These are phyloP conservation scores for Hypoxylon cercidicola DNA, from an alignment of 495 filamentous ascomycete genomes.

Conservation along the genomic window DNA sequence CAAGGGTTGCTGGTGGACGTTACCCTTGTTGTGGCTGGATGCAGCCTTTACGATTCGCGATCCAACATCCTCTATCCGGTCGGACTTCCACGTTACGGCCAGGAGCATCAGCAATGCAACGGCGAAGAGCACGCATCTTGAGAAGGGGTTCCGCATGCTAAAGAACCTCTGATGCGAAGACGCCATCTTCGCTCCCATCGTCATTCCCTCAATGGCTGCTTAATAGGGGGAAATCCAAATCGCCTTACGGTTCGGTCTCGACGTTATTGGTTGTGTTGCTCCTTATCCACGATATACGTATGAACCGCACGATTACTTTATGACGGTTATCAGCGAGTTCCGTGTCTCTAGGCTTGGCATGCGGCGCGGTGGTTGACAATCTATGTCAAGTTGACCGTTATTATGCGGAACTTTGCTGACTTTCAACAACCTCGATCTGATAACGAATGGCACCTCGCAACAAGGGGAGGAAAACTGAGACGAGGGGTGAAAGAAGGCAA, in stretches of 20 bases:
- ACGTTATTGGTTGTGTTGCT: conserved; percentile 4
- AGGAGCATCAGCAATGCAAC: conserved; percentile 49
- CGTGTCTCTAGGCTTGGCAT: conserved; percentile 37
- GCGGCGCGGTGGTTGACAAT: conserved; percentile 40
- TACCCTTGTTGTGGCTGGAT: conserved; percentile 44
- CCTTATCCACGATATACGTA: conserved; percentile 15
- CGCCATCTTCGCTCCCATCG: conserved; percentile 52
- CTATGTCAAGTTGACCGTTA: conserved; percentile 33
- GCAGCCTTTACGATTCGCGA: conserved; percentile 51
- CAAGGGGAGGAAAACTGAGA: conserved; percentile 24
- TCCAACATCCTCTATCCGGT: conserved; percentile 51
- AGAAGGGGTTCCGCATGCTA: conserved; percentile 57
- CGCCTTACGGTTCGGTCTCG: conserved; percentile 22
- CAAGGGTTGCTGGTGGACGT: conserved; percentile 49
- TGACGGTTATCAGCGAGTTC: conserved; percentile 40
- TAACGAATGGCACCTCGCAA: conserved; percentile 41
- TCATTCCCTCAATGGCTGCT: conserved; percentile 31
- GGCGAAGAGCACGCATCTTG: conserved; percentile 51
- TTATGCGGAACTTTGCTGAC: conserved; percentile 23
- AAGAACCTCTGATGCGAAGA: conserved; percentile 53
- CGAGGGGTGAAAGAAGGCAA: conserved; percentile 28
- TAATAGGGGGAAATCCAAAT: conserved; percentile 23
- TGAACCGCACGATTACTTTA: conserved; percentile 31
- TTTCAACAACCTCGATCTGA: conserved; percentile 25
- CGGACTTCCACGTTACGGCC: conserved; percentile 49